A percentile compares a stretch with the other conserved stretches of the same genome.
Evolutionary conservation across 352 stramenopile species (phyloP).

Genomic region (Globisporangium barbulae): DNA sequence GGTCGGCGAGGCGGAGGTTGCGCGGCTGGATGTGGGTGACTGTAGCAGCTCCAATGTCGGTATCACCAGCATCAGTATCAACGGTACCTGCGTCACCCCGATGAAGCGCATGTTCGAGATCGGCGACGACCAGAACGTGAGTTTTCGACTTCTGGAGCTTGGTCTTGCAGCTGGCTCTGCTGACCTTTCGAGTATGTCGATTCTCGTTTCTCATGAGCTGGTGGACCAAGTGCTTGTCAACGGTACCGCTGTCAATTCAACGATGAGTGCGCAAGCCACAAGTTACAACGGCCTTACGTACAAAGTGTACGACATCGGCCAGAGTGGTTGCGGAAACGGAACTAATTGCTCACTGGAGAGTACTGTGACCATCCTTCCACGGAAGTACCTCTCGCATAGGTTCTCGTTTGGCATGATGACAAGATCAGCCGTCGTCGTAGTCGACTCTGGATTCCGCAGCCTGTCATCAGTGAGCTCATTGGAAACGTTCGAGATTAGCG

Average conservation of each 20-base stretch:
- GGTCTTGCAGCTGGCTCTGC: slow-evolving; percentile 23
- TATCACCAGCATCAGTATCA: neutral
- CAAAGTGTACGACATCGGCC: slow-evolving; percentile 11
- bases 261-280: no score
- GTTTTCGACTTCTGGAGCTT: slow-evolving; percentile 29
- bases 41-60: neutral
- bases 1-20: slow-evolving; percentile 21
- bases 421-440: slow-evolving; percentile 20
- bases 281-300: neutral
- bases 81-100: neutral
- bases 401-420: slow-evolving; percentile 36
- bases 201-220: slow-evolving; percentile 11
- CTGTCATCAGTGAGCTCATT: slow-evolving; percentile 24
- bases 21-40: slow-evolving; percentile 18
- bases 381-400: slow-evolving; percentile 32
- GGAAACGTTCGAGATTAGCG: slow-evolving; percentile 30
- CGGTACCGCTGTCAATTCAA: neutral
- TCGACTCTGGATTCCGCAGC: slow-evolving; percentile 18
- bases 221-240: slow-evolving; percentile 22
- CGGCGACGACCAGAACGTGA: slow-evolving; percentile 38
- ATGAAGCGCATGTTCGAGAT: slow-evolving; percentile 27
- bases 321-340: slow-evolving; percentile 12
- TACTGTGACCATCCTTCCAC: slow-evolving; percentile 30
- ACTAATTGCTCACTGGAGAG: slow-evolving; percentile 18
- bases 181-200: slow-evolving; percentile 25